phyloP scores from a whole-genome alignment of 805 yeast genomes.

The Candida chauliodis region DNA sequence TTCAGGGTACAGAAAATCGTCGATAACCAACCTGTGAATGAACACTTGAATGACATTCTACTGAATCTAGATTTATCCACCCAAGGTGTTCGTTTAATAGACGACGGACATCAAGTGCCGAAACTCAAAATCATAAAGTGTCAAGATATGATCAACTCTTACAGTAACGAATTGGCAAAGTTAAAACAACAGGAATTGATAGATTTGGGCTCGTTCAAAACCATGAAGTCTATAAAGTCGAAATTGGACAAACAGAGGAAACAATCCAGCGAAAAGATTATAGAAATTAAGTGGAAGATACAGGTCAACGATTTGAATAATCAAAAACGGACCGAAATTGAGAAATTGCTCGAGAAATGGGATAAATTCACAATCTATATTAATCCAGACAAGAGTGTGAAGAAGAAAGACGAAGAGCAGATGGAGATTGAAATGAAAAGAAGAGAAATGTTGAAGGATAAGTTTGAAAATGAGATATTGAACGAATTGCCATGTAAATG shows the following conservation, averaged over 20 bases:
- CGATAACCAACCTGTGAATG: neutral
- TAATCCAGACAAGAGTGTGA: constrained; percentile 17
- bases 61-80: neutral
- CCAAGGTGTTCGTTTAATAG: constrained; percentile 1
- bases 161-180: constrained; percentile 30
- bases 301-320: constrained; percentile 34
- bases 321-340: constrained; percentile 35
- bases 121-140: constrained; percentile 24
- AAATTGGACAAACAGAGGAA: constrained; percentile 27
- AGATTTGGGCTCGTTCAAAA: constrained; percentile 30
- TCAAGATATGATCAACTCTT: constrained; percentile 30
- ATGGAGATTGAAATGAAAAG: constrained; percentile 19
- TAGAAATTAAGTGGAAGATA: constrained; percentile 36
- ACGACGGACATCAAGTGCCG: constrained; percentile 15
- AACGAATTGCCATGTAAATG: constrained; percentile 17
- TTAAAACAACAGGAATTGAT: constrained; percentile 28
- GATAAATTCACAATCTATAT: constrained; percentile 15
- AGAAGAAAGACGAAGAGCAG: constrained; percentile 7
- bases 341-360: constrained; percentile 26
- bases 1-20: constrained; percentile 10
- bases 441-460: constrained; percentile 27
- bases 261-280: constrained; percentile 30
- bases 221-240: constrained; percentile 21
- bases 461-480: constrained; percentile 20
- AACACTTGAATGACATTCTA: neutral